Conservation (phyloP, 192 early-diverging fungal species). For the Coemansia aciculifera region DNA sequence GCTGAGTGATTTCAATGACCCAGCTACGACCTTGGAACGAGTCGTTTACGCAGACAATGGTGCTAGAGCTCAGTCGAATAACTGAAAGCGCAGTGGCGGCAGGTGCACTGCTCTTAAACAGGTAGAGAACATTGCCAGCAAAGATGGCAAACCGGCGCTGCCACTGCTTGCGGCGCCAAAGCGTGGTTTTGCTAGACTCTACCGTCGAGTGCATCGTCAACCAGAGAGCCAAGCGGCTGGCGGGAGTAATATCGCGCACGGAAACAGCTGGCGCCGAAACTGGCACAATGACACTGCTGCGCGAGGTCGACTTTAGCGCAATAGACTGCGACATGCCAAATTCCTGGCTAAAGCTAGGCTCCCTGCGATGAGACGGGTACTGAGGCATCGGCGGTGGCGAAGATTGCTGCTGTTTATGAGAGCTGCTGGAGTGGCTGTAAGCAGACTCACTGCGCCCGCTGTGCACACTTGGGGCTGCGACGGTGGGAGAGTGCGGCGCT, state of each 20-base stretch:
- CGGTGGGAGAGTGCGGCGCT: constrained; percentile 17
- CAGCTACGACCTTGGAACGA: constrained; percentile 49
- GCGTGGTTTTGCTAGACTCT: constrained; percentile 23
- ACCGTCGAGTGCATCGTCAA: constrained; percentile 33
- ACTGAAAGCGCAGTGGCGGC: constrained; percentile 32
- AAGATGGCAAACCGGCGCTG: constrained; percentile 52
- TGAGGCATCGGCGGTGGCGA: constrained; percentile 4
- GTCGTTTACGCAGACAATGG: constrained; percentile 53
- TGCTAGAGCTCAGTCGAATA: constrained; percentile 31
- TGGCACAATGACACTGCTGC: constrained; percentile 13
- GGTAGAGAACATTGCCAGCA: constrained; percentile 48
- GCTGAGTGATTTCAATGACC: constrained; percentile 51
- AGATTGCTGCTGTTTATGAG: constrained; percentile 11
- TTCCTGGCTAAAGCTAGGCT: constrained; percentile 13
- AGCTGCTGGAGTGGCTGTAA: constrained; percentile 32
- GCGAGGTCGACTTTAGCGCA: constrained; percentile 19
- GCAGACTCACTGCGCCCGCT: constrained; percentile 39
- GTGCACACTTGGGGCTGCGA: constrained; percentile 15
- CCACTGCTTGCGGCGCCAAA: constrained; percentile 55
- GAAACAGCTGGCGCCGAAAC: constrained; percentile 15
- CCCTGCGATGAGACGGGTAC: constrained; percentile 1
- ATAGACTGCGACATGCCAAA: constrained; percentile 20
- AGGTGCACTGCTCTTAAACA: constrained; percentile 54
- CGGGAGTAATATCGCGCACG: constrained; percentile 53
- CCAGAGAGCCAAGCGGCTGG: constrained; percentile 51